Percentiles rank a stretch among this genome's conserved stretches.
Evolutionary conservation across 2,329 filamentous ascomycete species (phyloP).

Genomic region (Fusarium sp.): DNA sequence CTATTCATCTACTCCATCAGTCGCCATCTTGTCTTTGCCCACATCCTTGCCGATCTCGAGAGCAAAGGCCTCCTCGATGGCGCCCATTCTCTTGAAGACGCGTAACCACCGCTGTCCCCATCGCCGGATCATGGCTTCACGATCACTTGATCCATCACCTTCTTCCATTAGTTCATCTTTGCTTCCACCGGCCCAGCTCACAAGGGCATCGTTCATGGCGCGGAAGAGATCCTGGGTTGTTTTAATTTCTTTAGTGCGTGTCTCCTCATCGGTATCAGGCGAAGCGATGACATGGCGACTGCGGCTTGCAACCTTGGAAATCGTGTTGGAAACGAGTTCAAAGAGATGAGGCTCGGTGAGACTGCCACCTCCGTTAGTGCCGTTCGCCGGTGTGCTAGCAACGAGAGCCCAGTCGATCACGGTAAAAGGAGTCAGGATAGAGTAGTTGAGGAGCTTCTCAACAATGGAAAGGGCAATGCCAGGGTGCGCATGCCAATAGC

Average conservation of each 20-base stretch:
- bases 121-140: slow-evolving; percentile 75
- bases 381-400: slow-evolving; percentile 63
- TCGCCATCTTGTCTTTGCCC: slow-evolving; percentile 39
- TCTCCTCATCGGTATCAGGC: slow-evolving; percentile 72
- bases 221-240: slow-evolving; percentile 85
- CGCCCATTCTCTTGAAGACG: slow-evolving; percentile 84
- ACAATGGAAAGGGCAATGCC: slow-evolving; percentile 93
- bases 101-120: slow-evolving; percentile 92
- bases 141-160: slow-evolving; percentile 69
- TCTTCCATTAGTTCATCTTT: slow-evolving; percentile 82
- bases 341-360: slow-evolving; percentile 84
- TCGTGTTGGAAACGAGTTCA: slow-evolving; percentile 90
- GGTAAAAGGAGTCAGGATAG: slow-evolving; percentile 85
- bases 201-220: slow-evolving; percentile 82
- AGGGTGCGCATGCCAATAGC: slow-evolving; percentile 93
- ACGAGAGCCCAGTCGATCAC: slow-evolving; percentile 92
- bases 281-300: slow-evolving; percentile 82
- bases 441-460: slow-evolving; percentile 97
- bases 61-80: slow-evolving; percentile 83
- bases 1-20: slow-evolving; percentile 38
- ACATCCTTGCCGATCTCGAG: slow-evolving; percentile 50
- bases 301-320: slow-evolving; percentile 89
- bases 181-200: slow-evolving; percentile 77
- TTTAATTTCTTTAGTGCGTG: slow-evolving; percentile 75
- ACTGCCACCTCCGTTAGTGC: slow-evolving; percentile 69